Conservation (phyloP, 306 rosid species). For the Ceratonia siliqua region DNA sequence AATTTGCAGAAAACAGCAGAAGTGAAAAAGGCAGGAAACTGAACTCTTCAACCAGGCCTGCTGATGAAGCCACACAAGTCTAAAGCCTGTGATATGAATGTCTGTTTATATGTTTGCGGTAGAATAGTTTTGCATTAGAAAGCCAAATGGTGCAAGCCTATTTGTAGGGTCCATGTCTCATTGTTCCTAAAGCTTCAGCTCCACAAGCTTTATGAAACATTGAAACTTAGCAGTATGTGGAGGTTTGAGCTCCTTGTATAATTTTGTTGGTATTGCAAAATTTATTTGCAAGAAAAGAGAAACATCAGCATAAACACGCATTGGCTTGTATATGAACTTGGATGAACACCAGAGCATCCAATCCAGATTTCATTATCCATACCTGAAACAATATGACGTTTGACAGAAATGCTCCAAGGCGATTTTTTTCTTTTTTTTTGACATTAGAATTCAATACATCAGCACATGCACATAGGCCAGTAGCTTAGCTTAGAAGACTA, state of each 20-base stretch:
- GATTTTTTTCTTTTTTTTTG: too few relatives aligned
- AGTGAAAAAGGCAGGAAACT: slow-evolving; percentile 61
- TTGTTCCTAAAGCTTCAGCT: too few relatives aligned
- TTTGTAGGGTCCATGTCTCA: background rate
- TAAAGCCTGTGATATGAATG: background rate
- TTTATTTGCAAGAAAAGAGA: background rate
- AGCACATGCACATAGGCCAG: too few relatives aligned
- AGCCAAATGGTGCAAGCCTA: background rate
- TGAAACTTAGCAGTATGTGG: background rate
- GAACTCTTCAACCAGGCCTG: slow-evolving; percentile 42
- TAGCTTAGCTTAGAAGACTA: too few relatives aligned
- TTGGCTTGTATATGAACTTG: background rate
- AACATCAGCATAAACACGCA: background rate
- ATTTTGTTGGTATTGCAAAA: background rate
- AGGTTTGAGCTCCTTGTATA: background rate
- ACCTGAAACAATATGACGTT: too few relatives aligned
- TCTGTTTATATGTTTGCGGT: background rate
- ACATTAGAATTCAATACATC: too few relatives aligned
- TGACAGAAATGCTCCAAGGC: too few relatives aligned
- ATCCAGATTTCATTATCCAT: background rate
- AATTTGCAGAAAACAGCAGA: slow-evolving; percentile 76
- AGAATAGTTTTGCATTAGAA: background rate
- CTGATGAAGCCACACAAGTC: slow-evolving; percentile 34
- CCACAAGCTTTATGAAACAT: background rate
- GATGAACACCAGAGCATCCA: background rate